A percentile compares a stretch with the other conserved stretches of the same genome.
Conservation (phyloP, 2,329 filamentous ascomycete genomes). For the Diaporthe destruens region DNA sequence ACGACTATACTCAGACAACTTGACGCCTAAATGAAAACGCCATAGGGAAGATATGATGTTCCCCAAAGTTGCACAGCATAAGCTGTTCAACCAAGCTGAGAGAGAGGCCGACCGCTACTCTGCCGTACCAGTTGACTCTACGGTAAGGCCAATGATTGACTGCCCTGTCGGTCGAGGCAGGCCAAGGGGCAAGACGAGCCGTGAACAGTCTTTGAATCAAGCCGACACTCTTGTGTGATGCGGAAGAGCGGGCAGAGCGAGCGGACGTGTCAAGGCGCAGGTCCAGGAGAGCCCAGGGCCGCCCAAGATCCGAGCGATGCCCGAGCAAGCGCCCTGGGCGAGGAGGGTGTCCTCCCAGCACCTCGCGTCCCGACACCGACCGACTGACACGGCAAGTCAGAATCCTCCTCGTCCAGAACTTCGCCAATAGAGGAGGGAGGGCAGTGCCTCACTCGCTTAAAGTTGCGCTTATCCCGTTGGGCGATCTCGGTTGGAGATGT, state of each 20-base stretch:
- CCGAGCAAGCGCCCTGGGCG: neutral
- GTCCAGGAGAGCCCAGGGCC: neutral
- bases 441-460: slow-evolving; percentile 6
- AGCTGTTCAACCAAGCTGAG: slow-evolving; percentile 22
- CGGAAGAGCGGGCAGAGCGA: slow-evolving; percentile 31
- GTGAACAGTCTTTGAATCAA: neutral
- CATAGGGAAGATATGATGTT: neutral
- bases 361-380: slow-evolving; percentile 26
- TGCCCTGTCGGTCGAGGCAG: slow-evolving; percentile 9
- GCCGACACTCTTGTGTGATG: slow-evolving; percentile 21
- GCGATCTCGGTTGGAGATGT: slow-evolving; percentile 34
- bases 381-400: neutral
- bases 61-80: slow-evolving; percentile 34
- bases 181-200: slow-evolving; percentile 9
- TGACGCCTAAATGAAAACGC: slow-evolving; percentile 4
- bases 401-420: neutral
- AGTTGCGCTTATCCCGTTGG: slow-evolving; percentile 12
- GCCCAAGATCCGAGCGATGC: neutral
- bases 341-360: slow-evolving; percentile 2
- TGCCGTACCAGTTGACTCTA: neutral
- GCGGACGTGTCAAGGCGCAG: neutral
- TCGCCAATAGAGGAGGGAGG: neutral
- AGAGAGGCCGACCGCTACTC: neutral
- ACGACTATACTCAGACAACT: slow-evolving; percentile 8
- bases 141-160: slow-evolving; percentile 13